Base-by-base conservation (phyloP, 108 stramenopile genomes). In the Skeletonema tropicum region DNA sequence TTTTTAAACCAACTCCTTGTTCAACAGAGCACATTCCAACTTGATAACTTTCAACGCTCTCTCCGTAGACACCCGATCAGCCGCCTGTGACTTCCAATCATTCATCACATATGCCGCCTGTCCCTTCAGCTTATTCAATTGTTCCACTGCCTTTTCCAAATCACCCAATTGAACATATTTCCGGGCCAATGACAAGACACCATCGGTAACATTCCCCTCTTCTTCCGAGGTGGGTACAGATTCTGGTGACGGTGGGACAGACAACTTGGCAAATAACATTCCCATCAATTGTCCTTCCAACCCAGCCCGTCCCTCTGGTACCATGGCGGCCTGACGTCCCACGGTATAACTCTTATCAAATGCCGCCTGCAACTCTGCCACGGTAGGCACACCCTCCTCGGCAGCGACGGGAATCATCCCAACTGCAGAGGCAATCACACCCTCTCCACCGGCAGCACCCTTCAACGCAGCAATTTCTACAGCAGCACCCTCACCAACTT, bases 11-110 rank as follows among this genome's bases (percentile, higher is more conserved):
- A 94, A 68, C 60, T 70, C 84, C 64, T 92, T 86, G 66, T 94
- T 91, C 76, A 90, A 77, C 15, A 94, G 74, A 10, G 93, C 89
- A 77, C 88, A 88, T 76, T 94, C 93, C 87, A 92, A 62, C 77
- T 87, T 88, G 64, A 94, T 90, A 14, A 90, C 88, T 67, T 89
- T 89, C 38, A 94, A 80, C 13, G 91, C 91, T 68, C 91, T 89
- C 49, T 94, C 91, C 10, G 90, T 88, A 12, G 88, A 76, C 14
- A 94, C 75, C 31, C 93, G 85, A 66, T 90, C 88, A 85, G 65
- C 77, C 5, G 89, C 93, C 26, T 70, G 61, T 23, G 66, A 30
- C 55, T 90, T 90, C 93, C 93, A 94, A 70, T 92, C 91, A 19
- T 83, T 83, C 60, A 88, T 87, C 13, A 85, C 85, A 70, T 88